Evolutionary conservation across 768 basidiomycete species (phyloP).

Genomic region (Arthromyces matolae): DNA sequence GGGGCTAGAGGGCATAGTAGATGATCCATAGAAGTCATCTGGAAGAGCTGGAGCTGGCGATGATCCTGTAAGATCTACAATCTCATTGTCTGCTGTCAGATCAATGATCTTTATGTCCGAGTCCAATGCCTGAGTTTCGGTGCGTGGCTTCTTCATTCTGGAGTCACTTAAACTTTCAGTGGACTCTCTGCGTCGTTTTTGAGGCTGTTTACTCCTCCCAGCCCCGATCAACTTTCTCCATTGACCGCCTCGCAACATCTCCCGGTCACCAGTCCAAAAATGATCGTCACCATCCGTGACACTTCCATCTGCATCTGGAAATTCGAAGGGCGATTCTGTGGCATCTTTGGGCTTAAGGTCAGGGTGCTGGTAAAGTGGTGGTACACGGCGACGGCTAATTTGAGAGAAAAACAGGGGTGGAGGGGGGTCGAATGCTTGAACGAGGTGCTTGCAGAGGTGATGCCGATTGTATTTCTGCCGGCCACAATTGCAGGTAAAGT

Average conservation of each 20-base stretch:
- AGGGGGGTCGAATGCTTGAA: not conserved
- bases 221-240: no score
- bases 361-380: not conserved
- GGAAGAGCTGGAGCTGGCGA: no score
- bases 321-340: not conserved
- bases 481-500: not conserved
- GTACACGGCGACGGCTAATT: not conserved
- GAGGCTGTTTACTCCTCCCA: not conserved
- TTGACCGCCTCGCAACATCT: not conserved
- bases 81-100: no score
- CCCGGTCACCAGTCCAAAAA: not conserved
- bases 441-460: not conserved
- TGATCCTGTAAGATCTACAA: no score
- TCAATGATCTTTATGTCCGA: not conserved
- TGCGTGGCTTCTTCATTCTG: not conserved
- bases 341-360: not conserved
- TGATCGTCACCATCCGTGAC: conserved; percentile 1
- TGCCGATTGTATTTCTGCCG: not conserved
- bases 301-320: not conserved
- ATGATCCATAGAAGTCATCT: no score
- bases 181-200: not conserved
- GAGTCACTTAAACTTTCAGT: no score
- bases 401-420: not conserved
- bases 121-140: not conserved
- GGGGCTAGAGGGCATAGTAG: not conserved